Evolutionary conservation across 495 filamentous ascomycete species (phyloP).

Genomic region (Aspergillus olivimuriae): DNA sequence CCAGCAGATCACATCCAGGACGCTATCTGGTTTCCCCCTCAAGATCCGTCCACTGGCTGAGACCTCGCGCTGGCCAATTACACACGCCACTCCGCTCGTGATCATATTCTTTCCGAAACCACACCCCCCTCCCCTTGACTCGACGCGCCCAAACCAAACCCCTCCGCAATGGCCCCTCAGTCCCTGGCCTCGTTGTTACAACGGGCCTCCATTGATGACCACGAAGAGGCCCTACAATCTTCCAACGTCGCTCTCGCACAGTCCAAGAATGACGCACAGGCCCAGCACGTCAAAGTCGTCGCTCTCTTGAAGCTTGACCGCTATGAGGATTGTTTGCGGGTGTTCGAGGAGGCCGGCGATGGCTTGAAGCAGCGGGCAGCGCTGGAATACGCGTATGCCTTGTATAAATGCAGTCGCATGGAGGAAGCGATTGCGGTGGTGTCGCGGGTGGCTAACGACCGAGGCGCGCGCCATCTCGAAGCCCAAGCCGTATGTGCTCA

Average conservation of each 20-base stretch:
- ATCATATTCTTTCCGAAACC: neutral
- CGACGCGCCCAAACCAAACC: neutral
- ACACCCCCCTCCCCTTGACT: neutral
- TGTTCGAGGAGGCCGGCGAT: constrained; percentile 66
- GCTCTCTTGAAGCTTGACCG: constrained; percentile 91
- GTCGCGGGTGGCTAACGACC: constrained; percentile 38
- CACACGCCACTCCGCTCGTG: too few species aligned
- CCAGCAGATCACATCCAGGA: constrained; percentile 1
- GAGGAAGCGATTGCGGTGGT: constrained; percentile 60
- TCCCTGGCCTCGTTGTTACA: constrained; percentile 52
- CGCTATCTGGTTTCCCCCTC: neutral
- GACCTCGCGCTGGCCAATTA: neutral
- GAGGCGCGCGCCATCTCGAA: constrained; percentile 74
- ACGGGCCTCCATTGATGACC: constrained; percentile 61
- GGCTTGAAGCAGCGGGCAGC: constrained; percentile 57
- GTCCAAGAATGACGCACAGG: constrained; percentile 55
- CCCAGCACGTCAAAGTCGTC: constrained; percentile 73
- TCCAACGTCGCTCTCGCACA: constrained; percentile 63
- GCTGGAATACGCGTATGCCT: constrained; percentile 82
- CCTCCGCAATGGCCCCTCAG: constrained; percentile 36
- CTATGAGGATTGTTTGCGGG: constrained; percentile 78
- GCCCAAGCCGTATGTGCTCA: constrained; percentile 66
- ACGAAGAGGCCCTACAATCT: constrained; percentile 63
- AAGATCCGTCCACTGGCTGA: neutral
- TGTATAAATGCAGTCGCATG: constrained; percentile 81